A percentile compares a stretch with the other conserved stretches of the same genome.
phyloP scores from a whole-genome alignment of 2,329 filamentous ascomycete genomes.

The Emericellopsis atlantica region DNA sequence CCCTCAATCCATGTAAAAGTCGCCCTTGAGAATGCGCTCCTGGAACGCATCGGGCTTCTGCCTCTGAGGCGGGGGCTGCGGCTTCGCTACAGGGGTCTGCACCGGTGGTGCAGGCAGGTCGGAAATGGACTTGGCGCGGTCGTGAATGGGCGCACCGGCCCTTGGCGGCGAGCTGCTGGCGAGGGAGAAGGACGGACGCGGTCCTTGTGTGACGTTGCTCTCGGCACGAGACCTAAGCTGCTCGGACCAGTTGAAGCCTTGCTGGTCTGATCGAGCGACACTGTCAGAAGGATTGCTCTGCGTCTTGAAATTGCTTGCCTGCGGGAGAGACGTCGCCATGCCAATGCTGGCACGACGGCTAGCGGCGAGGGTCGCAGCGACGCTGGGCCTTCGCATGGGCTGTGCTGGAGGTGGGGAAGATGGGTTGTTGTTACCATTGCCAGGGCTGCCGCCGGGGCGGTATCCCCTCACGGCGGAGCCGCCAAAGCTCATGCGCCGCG shows the following conservation, averaged over 20 bases:
- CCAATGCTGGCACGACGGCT: constrained; percentile 22
- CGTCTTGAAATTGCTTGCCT: constrained; percentile 47
- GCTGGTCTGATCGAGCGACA: constrained; percentile 58
- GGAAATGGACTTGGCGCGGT: constrained; percentile 58
- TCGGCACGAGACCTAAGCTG: constrained; percentile 87
- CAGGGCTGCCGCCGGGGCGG: constrained; percentile 43
- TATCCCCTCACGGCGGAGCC: constrained; percentile 56
- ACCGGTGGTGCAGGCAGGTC: constrained; percentile 47
- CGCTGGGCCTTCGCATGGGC: constrained; percentile 16
- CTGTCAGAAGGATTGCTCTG: constrained; percentile 53
- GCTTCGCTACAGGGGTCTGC: constrained; percentile 32
- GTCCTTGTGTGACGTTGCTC: constrained; percentile 49
- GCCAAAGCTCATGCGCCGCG: constrained; percentile 81
- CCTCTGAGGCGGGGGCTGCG: constrained; percentile 32
- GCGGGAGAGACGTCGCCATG: constrained; percentile 22
- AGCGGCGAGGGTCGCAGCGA: constrained; percentile 17
- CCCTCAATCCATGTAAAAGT: constrained; percentile 89
- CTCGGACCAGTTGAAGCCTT: constrained; percentile 92
- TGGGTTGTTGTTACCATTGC: constrained; percentile 46
- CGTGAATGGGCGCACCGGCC: constrained; percentile 32
- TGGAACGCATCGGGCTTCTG: constrained; percentile 87
- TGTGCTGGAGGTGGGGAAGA: constrained; percentile 20
- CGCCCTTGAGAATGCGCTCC: constrained; percentile 92
- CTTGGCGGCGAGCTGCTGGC: constrained; percentile 28
- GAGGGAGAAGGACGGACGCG: constrained; percentile 47